A percentile compares a stretch with the other conserved stretches of the same genome.
Conservation (phyloP, 441 rosid species). For the Pelargonium citronellum region DNA sequence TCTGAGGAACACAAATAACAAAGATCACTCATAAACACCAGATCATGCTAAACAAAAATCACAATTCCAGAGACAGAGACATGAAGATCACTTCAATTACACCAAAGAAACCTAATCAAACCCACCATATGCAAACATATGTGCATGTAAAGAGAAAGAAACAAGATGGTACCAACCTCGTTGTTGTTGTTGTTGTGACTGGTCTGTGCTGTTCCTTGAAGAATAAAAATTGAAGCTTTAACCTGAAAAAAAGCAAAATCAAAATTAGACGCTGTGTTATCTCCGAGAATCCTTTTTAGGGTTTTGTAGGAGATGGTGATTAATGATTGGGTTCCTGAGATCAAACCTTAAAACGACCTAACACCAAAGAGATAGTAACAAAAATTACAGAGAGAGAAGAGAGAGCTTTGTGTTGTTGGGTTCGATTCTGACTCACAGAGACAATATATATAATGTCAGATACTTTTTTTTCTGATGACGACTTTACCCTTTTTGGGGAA, state of each 20-base stretch:
- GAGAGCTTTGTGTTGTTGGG: conserved; percentile 1
- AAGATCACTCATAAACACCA: conserved; percentile 2
- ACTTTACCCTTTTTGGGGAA: neutral
- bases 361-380: neutral
- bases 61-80: neutral
- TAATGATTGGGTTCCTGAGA: neutral
- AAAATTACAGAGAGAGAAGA: neutral
- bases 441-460: neutral
- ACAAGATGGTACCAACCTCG: neutral
- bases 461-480: neutral
- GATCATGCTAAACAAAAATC: neutral
- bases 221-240: neutral
- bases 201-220: neutral
- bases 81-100: conserved; percentile 2
- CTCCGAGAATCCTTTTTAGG: neutral
- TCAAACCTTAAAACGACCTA: neutral
- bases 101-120: neutral
- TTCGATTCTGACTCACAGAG: neutral
- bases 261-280: neutral
- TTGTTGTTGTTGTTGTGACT: neutral
- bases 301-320: neutral
- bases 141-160: neutral
- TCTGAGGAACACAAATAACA: neutral
- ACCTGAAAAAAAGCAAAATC: neutral
- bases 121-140: no score